Conservation (phyloP, 192 early-diverging fungal genomes). For the Coemansia sp. region DNA sequence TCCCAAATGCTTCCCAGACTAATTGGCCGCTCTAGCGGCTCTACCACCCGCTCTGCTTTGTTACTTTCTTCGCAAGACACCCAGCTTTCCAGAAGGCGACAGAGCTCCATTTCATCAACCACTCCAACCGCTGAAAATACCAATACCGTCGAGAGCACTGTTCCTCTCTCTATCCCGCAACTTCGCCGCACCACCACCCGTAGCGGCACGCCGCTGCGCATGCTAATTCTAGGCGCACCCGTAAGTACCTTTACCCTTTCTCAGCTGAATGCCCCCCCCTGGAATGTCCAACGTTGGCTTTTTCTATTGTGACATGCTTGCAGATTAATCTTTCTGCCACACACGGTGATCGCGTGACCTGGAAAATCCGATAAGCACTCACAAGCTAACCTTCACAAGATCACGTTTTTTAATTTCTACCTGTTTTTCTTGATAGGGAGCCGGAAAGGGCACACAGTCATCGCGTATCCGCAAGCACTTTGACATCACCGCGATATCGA, state of each 20-base stretch:
- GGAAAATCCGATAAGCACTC: background rate
- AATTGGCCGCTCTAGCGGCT: background rate
- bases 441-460: conserved; percentile 92
- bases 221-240: conserved; percentile 74
- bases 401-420: background rate
- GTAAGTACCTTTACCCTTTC: conserved; percentile 53
- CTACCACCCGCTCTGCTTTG: background rate
- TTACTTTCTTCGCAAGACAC: background rate
- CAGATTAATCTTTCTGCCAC: too few species aligned
- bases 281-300: too few species aligned
- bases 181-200: conserved; percentile 21
- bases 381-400: background rate
- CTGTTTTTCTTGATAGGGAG: conserved; percentile 50
- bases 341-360: background rate
- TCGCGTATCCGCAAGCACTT: conserved; percentile 69
- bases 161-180: conserved; percentile 6
- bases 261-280: background rate
- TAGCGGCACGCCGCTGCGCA: conserved; percentile 57
- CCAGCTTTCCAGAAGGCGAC: conserved; percentile 4
- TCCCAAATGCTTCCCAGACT: background rate
- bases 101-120: conserved; percentile 24
- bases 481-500: conserved; percentile 71
- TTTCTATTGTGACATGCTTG: background rate
- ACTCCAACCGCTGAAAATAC: conserved; percentile 1
- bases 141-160: conserved; percentile 4